Percentiles rank a stretch among this genome's conserved stretches.
Conservation (phyloP, 768 basidiomycete genomes). For the Sporobolomyces roseus region DNA sequence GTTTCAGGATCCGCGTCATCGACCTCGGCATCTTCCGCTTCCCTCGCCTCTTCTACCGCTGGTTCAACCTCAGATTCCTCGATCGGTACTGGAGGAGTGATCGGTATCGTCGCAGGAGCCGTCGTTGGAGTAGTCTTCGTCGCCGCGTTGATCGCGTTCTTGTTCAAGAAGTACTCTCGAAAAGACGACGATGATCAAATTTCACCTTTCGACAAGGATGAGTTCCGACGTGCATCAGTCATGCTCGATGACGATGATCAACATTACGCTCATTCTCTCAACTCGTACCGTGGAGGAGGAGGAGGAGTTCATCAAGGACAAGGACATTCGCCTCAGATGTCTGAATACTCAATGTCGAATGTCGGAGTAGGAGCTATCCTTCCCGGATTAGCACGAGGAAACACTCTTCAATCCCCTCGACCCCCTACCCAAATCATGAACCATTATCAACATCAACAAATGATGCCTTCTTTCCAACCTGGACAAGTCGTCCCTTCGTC, state of each 20-base stretch:
- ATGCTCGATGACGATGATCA: slow-evolving; percentile 38
- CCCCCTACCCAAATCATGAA: slow-evolving; percentile 33
- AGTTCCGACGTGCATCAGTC: slow-evolving; percentile 30
- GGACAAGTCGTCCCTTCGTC: slow-evolving; percentile 29
- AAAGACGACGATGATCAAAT: slow-evolving; percentile 27
- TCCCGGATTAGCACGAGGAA: slow-evolving; percentile 27
- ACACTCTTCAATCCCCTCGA: slow-evolving; percentile 28
- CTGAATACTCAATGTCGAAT: slow-evolving; percentile 32
- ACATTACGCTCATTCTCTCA: too few species aligned
- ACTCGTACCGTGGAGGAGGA: not conserved
- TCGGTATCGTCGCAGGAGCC: slow-evolving; percentile 35
- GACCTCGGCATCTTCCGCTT: slow-evolving; percentile 7
- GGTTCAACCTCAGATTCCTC: slow-evolving; percentile 58
- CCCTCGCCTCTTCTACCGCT: slow-evolving; percentile 55
- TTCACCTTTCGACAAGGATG: slow-evolving; percentile 40
- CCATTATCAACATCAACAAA: slow-evolving; percentile 29
- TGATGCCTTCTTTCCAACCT: slow-evolving; percentile 36
- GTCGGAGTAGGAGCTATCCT: slow-evolving; percentile 19
- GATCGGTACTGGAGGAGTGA: slow-evolving; percentile 58
- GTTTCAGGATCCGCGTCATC: slow-evolving; percentile 9
- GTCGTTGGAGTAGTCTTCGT: slow-evolving; percentile 30
- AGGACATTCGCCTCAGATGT: slow-evolving; percentile 40
- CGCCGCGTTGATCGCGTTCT: slow-evolving; percentile 15
- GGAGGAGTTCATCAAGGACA: not conserved
- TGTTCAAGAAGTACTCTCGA: slow-evolving; percentile 32